Evolutionary conservation across 2,329 filamentous ascomycete species (phyloP), one percentile per base, ranked within the genome.

Genomic region (Claviceps sorghi): DNA sequence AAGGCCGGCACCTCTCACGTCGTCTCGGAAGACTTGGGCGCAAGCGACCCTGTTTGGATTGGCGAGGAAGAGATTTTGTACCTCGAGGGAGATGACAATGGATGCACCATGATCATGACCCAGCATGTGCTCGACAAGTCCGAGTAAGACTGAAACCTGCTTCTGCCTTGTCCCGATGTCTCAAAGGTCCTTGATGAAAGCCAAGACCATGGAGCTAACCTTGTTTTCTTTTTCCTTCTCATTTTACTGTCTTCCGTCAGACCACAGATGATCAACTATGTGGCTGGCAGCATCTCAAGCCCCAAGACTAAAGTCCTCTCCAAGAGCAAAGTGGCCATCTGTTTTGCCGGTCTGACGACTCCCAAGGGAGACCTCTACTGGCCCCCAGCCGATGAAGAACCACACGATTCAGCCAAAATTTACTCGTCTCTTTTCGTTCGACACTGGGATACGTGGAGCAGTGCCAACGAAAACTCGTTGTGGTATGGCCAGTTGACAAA

Each of bases 401-500:
- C 77, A 2, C 68, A 73, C 26, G 83, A 83, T 21, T 78, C 79
- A 3, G 88, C 80, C 30, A 82, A 78, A 59, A 76, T 88, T 22
- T 93, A 93, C 65, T 80, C 79, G 21, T 79, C 77, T 48, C 77
- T 90, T 29, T 93, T 87, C 61, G 85, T 87, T 30, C 79, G 88
- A 15, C 86, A 94, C 61, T 94, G 88, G 88, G 87, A 94, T 63
- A 67, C 76, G n/a, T 94, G 84, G 68, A 72, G 82, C 29, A 80
- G 77, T 1, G 76, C 82, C 46, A 82, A 86, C 60, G 80, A 77
- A 55, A 84, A 82, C 60, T 77, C 84, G 2, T 74, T 95, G 30
- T 93, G 84, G 75, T 86, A 87, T 32, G 82, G 82, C 34, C 76
- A 77, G 5, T 64, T 93, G 48, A 70, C 66, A 57, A 71, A 70